Percentiles rank a stretch among this genome's conserved stretches.
These are phyloP conservation scores for Kodamaea kaohsiungensis DNA, from an alignment of 805 yeast species.

Conservation along the genomic window DNA sequence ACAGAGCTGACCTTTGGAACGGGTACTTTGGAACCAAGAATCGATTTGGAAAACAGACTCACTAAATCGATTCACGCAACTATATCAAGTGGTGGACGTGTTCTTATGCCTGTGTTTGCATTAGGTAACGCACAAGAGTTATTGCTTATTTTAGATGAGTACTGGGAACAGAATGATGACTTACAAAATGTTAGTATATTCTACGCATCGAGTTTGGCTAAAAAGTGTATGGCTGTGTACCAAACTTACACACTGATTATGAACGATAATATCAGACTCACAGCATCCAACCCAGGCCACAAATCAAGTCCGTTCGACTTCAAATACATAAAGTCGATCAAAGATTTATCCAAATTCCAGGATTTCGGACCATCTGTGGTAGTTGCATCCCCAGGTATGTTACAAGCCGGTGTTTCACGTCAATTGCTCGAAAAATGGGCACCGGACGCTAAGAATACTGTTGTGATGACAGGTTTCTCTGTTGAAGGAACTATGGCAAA, in stretches of 20 bases:
- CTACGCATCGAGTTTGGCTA: constrained; percentile 90
- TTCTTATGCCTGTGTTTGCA: constrained; percentile 91
- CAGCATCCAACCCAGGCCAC: constrained; percentile 37
- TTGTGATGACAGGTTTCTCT: constrained; percentile 92
- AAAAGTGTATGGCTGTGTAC: constrained; percentile 95
- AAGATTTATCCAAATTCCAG: constrained; percentile 79
- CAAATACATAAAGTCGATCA: constrained; percentile 77
- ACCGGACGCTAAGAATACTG: constrained; percentile 89
- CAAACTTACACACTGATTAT: constrained; percentile 96
- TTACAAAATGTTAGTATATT: constrained; percentile 80
- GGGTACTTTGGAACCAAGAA: constrained; percentile 90
- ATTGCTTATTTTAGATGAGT: constrained; percentile 86
- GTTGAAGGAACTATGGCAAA: constrained; percentile 99
- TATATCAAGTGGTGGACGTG: constrained; percentile 84
- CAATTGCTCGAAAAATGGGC: constrained; percentile 94
- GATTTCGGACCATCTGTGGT: constrained; percentile 96
- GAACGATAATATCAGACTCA: constrained; percentile 86
- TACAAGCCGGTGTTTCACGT: constrained; percentile 93
- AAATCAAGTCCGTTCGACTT: constrained; percentile 82
- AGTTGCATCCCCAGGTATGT: constrained; percentile 97
- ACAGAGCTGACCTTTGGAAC: constrained; percentile 98
- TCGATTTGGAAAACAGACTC: constrained; percentile 79
- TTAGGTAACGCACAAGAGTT: constrained; percentile 96
- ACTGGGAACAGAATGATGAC: constrained; percentile 85
- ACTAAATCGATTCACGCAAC: constrained; percentile 85